Evolutionary conservation across 768 basidiomycete genomes (phyloP).

Genomic region (Panaeolus cyanescens): DNA sequence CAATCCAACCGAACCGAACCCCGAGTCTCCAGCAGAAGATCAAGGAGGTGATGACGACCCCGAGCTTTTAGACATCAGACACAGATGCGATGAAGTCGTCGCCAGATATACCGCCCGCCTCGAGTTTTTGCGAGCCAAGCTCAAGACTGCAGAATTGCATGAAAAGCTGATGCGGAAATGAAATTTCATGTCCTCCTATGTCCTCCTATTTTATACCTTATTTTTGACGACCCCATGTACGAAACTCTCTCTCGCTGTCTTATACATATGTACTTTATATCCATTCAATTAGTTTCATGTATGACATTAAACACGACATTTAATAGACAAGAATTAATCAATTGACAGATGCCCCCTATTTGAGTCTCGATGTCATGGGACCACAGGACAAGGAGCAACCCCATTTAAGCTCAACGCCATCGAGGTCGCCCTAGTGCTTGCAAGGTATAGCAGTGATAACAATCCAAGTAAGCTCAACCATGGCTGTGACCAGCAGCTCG

Average conservation of each 20-base stretch:
- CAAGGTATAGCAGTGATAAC: too few relatives aligned
- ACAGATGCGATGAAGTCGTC: slow-evolving; percentile 64
- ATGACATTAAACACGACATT: slow-evolving; percentile 5
- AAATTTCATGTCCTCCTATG: background rate
- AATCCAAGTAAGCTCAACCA: too few relatives aligned
- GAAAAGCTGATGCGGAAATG: slow-evolving; percentile 46
- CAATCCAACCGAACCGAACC: slow-evolving; percentile 19
- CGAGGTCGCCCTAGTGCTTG: too few relatives aligned
- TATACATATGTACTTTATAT: background rate
- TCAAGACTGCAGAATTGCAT: slow-evolving; percentile 75
- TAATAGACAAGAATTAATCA: background rate
- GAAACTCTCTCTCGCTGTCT: background rate
- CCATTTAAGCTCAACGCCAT: too few relatives aligned
- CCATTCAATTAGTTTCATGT: slow-evolving; percentile 1
- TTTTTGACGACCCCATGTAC: background rate
- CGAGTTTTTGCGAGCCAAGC: slow-evolving; percentile 72
- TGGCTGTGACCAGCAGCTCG: too few relatives aligned
- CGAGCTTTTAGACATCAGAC: slow-evolving; percentile 64
- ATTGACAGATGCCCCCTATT: background rate
- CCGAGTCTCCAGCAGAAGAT: slow-evolving; percentile 14
- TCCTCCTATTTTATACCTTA: too few relatives aligned
- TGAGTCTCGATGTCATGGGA: too few relatives aligned
- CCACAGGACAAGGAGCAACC: too few relatives aligned
- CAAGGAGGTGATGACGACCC: slow-evolving; percentile 35
- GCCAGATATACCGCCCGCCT: slow-evolving; percentile 69